Percentiles rank a stretch among this genome's conserved stretches.
Evolutionary conservation across 208 protist genomes (phyloP).

Genomic region (Crithidia sp.): DNA sequence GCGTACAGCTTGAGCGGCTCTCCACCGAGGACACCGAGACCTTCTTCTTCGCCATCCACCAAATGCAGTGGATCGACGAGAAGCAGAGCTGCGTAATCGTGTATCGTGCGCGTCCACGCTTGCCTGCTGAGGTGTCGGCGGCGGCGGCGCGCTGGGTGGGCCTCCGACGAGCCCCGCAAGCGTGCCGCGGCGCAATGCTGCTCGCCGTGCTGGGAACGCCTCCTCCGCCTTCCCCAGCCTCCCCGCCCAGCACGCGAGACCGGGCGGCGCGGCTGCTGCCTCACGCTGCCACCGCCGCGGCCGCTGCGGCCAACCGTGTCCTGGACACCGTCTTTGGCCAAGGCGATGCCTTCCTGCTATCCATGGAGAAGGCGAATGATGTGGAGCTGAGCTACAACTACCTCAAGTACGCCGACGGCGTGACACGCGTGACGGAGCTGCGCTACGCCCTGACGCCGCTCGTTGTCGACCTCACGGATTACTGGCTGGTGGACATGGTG

Average conservation of each 20-base stretch:
- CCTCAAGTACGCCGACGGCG: conserved; percentile 66
- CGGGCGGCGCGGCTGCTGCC: conserved; percentile 6
- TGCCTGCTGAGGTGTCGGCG: conserved; percentile 5
- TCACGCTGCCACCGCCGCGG: conserved; percentile 3
- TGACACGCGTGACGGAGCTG: conserved; percentile 64
- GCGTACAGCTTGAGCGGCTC: conserved; percentile 51
- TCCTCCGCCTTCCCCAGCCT: background rate
- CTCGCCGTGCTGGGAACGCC: background rate
- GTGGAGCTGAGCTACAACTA: conserved; percentile 40
- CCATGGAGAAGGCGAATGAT: conserved; percentile 35
- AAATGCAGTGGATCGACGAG: conserved; percentile 74
- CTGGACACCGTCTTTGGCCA: conserved; percentile 27
- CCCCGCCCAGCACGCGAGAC: background rate
- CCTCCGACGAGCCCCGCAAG: background rate
- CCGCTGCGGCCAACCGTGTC: conserved; percentile 11
- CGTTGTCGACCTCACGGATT: conserved; percentile 59
- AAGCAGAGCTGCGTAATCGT: conserved; percentile 40
- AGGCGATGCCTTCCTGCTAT: conserved; percentile 25
- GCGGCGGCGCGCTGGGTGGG: background rate
- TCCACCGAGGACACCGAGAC: conserved; percentile 57
- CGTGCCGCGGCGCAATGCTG: background rate
- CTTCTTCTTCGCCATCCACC: conserved; percentile 53
- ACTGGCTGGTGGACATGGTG: conserved; percentile 52
- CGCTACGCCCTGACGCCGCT: conserved; percentile 54
- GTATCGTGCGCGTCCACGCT: conserved; percentile 55